These are phyloP conservation scores for Leccinum variicolor DNA, from an alignment of 768 basidiomycete genomes.

Conservation along the genomic window DNA sequence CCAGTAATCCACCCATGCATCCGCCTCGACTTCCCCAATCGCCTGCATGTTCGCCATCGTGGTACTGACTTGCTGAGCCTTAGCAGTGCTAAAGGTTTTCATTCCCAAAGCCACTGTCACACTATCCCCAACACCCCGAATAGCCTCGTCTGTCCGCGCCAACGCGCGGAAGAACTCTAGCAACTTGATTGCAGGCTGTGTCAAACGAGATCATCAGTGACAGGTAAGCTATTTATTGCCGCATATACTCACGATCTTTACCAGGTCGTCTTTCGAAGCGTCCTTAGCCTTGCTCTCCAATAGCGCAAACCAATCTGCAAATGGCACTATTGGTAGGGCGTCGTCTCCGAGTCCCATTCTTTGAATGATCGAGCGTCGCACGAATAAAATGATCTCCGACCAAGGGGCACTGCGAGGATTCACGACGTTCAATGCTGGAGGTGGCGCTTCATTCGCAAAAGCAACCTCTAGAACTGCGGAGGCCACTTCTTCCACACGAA, in stretches of 20 bases:
- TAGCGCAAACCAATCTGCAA: conserved; percentile 32
- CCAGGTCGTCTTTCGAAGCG: conserved; percentile 25
- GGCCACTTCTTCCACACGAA: conserved; percentile 40
- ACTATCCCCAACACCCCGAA: too few relatives aligned
- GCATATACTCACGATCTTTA: conserved; percentile 28
- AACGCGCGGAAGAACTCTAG: too few relatives aligned
- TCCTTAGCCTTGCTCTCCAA: conserved; percentile 22
- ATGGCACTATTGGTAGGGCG: conserved; percentile 31
- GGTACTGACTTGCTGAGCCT: too few relatives aligned
- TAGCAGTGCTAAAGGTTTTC: too few relatives aligned
- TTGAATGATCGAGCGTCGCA: conserved; percentile 18
- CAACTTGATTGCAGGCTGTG: conserved; percentile 33
- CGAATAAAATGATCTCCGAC: conserved; percentile 25
- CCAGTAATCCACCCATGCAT: conserved; percentile 27
- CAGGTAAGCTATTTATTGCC: background rate
- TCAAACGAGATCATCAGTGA: background rate
- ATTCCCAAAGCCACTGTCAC: too few relatives aligned
- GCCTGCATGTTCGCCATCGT: conserved; percentile 27
- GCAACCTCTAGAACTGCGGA: conserved; percentile 30
- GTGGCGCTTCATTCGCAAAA: conserved; percentile 12
- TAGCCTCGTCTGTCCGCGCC: too few relatives aligned
- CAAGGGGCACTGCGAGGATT: conserved; percentile 37
- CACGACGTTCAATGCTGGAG: conserved; percentile 33
- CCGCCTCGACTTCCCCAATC: conserved; percentile 21
- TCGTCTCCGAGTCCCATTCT: conserved; percentile 1